Evolutionary conservation across 2,329 filamentous ascomycete genomes (phyloP).

Genomic region (Trichophyton simii): DNA sequence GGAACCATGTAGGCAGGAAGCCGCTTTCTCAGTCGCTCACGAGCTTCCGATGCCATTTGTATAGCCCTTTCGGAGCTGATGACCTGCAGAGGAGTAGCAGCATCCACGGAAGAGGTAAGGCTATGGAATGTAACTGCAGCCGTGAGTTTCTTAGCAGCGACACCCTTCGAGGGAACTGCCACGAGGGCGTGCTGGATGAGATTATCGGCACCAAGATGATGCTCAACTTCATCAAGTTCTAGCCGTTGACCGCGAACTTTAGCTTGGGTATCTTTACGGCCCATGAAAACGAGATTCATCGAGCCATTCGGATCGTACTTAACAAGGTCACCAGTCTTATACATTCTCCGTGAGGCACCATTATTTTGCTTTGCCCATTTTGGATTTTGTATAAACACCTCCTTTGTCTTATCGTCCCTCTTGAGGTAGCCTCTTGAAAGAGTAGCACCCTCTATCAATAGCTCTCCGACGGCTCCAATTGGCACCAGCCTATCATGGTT

Average conservation of each 20-base stretch:
- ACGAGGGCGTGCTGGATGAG: slow-evolving; percentile 8
- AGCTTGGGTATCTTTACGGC: slow-evolving; percentile 20
- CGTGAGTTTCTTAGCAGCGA: slow-evolving; percentile 9
- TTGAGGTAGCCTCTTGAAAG: slow-evolving; percentile 20
- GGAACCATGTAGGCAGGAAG: slow-evolving; percentile 20
- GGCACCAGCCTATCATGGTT: slow-evolving; percentile 26
- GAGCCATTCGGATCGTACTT: slow-evolving; percentile 16
- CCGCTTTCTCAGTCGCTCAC: slow-evolving; percentile 11
- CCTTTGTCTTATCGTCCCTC: slow-evolving; percentile 16
- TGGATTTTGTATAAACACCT: slow-evolving; percentile 17
- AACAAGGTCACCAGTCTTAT: slow-evolving; percentile 22
- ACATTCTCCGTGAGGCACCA: slow-evolving; percentile 10
- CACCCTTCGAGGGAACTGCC: slow-evolving; percentile 6
- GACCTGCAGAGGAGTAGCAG: slow-evolving; percentile 5
- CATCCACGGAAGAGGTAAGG: neutral
- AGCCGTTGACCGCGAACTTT: slow-evolving; percentile 21
- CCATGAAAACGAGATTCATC: slow-evolving; percentile 17
- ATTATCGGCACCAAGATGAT: slow-evolving; percentile 12
- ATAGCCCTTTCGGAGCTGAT: slow-evolving; percentile 5
- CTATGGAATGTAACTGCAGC: slow-evolving; percentile 6
- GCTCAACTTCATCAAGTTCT: slow-evolving; percentile 20
- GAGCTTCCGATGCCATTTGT: slow-evolving; percentile 2
- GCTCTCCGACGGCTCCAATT: slow-evolving; percentile 30
- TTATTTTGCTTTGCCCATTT: slow-evolving; percentile 11
- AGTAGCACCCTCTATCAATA: slow-evolving; percentile 29